These are phyloP conservation scores for Ichthyophthirius multifiliis DNA, from an alignment of 169 alveolate genomes.

Conservation along the genomic window DNA sequence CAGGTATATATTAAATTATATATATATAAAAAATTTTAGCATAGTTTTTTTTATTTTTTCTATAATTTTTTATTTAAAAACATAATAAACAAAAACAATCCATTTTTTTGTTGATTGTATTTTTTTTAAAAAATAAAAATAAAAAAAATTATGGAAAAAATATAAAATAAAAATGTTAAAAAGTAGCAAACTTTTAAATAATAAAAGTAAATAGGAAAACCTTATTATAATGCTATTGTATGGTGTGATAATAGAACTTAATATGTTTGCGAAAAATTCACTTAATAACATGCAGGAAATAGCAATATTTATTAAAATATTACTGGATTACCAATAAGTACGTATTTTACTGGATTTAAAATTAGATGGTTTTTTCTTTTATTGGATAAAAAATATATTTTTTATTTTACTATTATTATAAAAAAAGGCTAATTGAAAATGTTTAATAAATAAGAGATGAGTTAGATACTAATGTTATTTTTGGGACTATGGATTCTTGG, in stretches of 20 bases:
- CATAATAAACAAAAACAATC: neutral
- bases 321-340: slow-evolving; percentile 89
- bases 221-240: slow-evolving; percentile 91
- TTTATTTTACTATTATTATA: slow-evolving; percentile 45
- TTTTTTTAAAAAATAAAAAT: neutral
- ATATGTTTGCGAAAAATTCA: slow-evolving; percentile 63
- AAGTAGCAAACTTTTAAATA: neutral
- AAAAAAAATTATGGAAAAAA: too few relatives aligned
- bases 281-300: slow-evolving; percentile 51
- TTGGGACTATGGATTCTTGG: slow-evolving; percentile 92
- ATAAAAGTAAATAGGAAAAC: slow-evolving; percentile 74
- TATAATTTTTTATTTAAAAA: neutral
- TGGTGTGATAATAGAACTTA: slow-evolving; percentile 92
- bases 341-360: slow-evolving; percentile 89
- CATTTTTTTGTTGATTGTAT: neutral
- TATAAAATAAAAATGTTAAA: too few relatives aligned
- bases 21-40: neutral
- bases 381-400: slow-evolving; percentile 20
- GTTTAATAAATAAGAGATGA: slow-evolving; percentile 53
- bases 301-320: slow-evolving; percentile 65
- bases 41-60: neutral
- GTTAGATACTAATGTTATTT: slow-evolving; percentile 63
- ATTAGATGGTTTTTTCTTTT: slow-evolving; percentile 44
- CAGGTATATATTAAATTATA: neutral
- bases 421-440: slow-evolving; percentile 81